A percentile compares a stretch with the other conserved stretches of the same genome.
Evolutionary conservation across 2,329 filamentous ascomycete species (phyloP).

Genomic region (Botrytis fabae): DNA sequence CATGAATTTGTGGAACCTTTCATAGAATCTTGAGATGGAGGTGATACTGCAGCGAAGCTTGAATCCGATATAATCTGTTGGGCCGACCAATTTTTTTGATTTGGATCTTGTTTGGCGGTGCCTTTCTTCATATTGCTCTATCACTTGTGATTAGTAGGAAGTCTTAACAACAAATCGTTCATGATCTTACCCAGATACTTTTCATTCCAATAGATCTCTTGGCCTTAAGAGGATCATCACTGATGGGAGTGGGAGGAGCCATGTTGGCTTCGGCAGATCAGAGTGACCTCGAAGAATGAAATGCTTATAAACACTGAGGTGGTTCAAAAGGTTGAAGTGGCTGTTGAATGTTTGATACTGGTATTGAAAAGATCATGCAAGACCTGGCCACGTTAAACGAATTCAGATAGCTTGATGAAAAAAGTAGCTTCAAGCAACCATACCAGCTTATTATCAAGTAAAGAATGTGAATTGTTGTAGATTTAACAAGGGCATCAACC

Average conservation of each 20-base stretch:
- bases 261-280: background rate
- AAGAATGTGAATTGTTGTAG: no score
- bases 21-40: background rate
- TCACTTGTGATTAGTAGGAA: background rate
- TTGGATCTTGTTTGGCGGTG: no score
- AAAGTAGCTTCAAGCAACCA: background rate
- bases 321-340: background rate
- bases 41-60: background rate
- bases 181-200: background rate
- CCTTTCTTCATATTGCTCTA: background rate
- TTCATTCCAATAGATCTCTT: background rate
- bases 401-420: background rate
- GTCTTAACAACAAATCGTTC: rapidly evolving
- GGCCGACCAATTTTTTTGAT: background rate
- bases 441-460: background rate
- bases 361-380: no score
- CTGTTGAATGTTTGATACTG: background rate
- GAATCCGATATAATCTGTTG: background rate
- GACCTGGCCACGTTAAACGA: background rate
- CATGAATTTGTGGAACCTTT: background rate
- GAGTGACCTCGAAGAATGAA: background rate
- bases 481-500: background rate
- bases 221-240: background rate
- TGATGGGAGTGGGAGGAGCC: background rate
- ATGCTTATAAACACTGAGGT: background rate